Conservation (phyloP, 495 filamentous ascomycete species). For the Pyrenula aspistea region DNA sequence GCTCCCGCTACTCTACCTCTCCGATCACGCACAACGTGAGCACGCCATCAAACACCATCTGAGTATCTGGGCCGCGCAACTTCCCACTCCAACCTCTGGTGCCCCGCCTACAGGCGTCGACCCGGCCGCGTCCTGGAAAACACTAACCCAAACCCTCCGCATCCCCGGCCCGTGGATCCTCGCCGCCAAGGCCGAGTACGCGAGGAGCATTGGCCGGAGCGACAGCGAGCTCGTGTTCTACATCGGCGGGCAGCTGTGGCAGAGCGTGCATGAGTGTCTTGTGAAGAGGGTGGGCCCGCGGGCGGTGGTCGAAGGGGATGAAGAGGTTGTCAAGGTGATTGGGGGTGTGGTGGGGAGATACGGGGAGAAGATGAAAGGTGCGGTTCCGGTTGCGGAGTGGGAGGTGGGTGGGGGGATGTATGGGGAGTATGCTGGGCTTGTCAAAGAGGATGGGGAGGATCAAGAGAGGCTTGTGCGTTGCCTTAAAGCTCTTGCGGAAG, state of each 20-base stretch:
- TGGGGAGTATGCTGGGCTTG: conserved; percentile 61
- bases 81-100: conserved; percentile 40
- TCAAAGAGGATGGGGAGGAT: conserved; percentile 23
- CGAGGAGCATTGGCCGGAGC: conserved; percentile 53
- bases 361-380: conserved; percentile 31
- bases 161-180: conserved; percentile 71
- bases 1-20: conserved; percentile 70
- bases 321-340: conserved; percentile 40
- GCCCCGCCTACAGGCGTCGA: conserved; percentile 20
- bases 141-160: conserved; percentile 45
- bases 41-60: conserved; percentile 58
- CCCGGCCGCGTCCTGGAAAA: conserved; percentile 41
- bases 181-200: conserved; percentile 75
- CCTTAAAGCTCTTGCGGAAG: conserved; percentile 47
- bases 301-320: conserved; percentile 68
- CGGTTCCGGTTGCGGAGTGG: conserved; percentile 42
- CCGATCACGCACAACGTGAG: conserved; percentile 46
- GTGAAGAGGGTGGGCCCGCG: conserved; percentile 63
- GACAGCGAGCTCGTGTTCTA: conserved; percentile 60
- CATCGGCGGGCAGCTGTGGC: conserved; percentile 60
- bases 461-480: conserved; percentile 42
- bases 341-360: conserved; percentile 51
- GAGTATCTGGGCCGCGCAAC: conserved; percentile 34
- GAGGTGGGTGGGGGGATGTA: conserved; percentile 69
- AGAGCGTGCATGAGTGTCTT: conserved; percentile 75